Evolutionary conservation across 2,329 filamentous ascomycete genomes (phyloP).

Genomic region (Pseudogymnoascus sp.): DNA sequence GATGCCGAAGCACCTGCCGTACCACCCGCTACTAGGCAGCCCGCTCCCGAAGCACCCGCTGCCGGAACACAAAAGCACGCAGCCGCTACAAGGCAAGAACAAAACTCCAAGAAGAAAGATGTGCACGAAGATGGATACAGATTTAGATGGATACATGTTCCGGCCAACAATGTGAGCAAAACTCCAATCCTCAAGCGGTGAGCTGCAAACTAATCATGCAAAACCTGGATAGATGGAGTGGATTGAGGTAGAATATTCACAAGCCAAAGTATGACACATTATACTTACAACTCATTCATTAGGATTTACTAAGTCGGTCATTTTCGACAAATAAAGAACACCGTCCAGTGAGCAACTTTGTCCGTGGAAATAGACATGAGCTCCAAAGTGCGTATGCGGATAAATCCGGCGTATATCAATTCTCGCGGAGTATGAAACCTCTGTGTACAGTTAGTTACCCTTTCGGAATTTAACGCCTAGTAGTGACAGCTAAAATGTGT

Average conservation of each 20-base stretch:
- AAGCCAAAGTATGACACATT: background rate
- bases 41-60: background rate
- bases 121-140: background rate
- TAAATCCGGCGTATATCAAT: background rate
- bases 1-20: background rate
- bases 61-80: background rate
- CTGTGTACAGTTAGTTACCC: background rate
- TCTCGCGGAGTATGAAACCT: background rate
- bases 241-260: background rate
- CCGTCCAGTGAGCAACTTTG: background rate
- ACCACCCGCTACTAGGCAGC: background rate
- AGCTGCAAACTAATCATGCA: background rate
- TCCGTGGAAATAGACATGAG: background rate
- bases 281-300: background rate
- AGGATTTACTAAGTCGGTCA: constrained; percentile 6
- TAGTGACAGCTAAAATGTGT: background rate
- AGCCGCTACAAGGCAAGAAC: background rate
- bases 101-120: background rate
- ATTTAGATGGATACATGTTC: constrained; percentile 9
- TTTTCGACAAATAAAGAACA: background rate
- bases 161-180: background rate
- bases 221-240: background rate
- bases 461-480: background rate
- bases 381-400: background rate
- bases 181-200: background rate